These are phyloP conservation scores for Zasmidium cellare DNA, from an alignment of 2,329 filamentous ascomycete species.

Conservation along the genomic window DNA sequence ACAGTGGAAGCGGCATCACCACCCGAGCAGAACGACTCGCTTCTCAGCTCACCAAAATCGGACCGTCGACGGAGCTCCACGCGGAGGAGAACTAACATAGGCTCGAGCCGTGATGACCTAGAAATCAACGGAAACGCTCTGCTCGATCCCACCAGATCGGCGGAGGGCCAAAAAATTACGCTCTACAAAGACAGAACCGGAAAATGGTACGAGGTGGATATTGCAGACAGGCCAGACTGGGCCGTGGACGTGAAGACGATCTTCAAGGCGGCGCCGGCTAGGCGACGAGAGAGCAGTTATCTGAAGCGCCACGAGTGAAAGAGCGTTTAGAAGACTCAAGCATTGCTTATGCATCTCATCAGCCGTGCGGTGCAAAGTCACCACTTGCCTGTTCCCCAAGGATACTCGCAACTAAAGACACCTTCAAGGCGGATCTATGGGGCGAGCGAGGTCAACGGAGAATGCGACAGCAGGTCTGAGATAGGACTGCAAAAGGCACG, in stretches of 20 bases:
- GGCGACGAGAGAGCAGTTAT: constrained; percentile 6
- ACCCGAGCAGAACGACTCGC: background rate
- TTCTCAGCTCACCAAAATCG: background rate
- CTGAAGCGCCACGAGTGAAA: background rate
- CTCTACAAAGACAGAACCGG: constrained; percentile 14
- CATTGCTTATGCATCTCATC: too few species aligned
- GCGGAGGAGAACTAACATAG: background rate
- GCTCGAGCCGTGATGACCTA: constrained; percentile 13
- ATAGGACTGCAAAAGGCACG: too few species aligned
- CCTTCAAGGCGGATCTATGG: too few species aligned
- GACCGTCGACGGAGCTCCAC: background rate
- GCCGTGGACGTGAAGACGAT: constrained; percentile 18
- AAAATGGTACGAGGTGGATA: constrained; percentile 19
- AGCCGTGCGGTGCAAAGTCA: too few species aligned
- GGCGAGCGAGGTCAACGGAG: too few species aligned
- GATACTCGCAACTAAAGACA: too few species aligned
- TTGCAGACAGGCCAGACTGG: constrained; percentile 13
- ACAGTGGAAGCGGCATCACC: constrained; percentile 3
- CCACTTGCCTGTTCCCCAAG: too few species aligned
- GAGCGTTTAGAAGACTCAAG: background rate
- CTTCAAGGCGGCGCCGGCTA: background rate
- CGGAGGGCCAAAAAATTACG: constrained; percentile 9
- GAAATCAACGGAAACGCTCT: constrained; percentile 14
- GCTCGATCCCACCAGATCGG: constrained; percentile 13
- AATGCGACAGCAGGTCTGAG: too few species aligned